These are phyloP conservation scores for Talaromyces sp. DNA, from an alignment of 2,329 filamentous ascomycete genomes.

Conservation along the genomic window DNA sequence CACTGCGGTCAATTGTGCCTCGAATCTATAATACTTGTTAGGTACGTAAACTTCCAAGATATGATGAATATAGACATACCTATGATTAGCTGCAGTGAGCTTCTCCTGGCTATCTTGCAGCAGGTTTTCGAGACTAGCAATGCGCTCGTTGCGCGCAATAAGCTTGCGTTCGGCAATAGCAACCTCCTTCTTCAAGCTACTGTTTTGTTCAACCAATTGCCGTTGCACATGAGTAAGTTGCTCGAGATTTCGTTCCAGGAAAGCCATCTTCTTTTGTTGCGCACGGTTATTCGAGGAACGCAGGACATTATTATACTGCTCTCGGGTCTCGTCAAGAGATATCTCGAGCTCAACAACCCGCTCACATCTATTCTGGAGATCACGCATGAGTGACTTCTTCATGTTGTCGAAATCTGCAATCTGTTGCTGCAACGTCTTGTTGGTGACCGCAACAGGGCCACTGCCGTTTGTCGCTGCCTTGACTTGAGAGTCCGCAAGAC, in stretches of 20 bases:
- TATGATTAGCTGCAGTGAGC: slow-evolving; percentile 91
- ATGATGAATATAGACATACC: slow-evolving; percentile 55
- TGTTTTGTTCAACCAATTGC: slow-evolving; percentile 97
- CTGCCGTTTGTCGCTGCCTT: slow-evolving; percentile 54
- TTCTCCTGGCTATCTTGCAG: slow-evolving; percentile 98
- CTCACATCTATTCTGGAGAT: slow-evolving; percentile 96
- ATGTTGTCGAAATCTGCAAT: slow-evolving; percentile 98
- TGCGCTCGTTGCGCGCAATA: slow-evolving; percentile 93
- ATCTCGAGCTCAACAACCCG: slow-evolving; percentile 97
- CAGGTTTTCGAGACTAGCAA: slow-evolving; percentile 84
- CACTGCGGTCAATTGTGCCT: slow-evolving; percentile 91
- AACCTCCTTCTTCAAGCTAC: slow-evolving; percentile 95
- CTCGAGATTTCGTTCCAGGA: slow-evolving; percentile 95
- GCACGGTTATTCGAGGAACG: slow-evolving; percentile 95
- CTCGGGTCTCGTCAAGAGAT: slow-evolving; percentile 89
- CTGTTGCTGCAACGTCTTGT: slow-evolving; percentile 94
- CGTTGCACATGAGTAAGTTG: slow-evolving; percentile 96
- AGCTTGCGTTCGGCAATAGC: slow-evolving; percentile 97
- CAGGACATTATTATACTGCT: slow-evolving; percentile 98
- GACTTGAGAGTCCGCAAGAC: slow-evolving; percentile 65
- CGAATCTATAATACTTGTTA: slow-evolving; percentile 62
- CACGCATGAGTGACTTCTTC: slow-evolving; percentile 99
- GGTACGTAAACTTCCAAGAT: background rate
- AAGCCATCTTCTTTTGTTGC: slow-evolving; percentile 99
- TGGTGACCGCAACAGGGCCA: slow-evolving; percentile 54